Percentiles rank a stretch among this genome's conserved stretches.
Conservation (phyloP, 2,329 filamentous ascomycete genomes). For the Phoma sp. region DNA sequence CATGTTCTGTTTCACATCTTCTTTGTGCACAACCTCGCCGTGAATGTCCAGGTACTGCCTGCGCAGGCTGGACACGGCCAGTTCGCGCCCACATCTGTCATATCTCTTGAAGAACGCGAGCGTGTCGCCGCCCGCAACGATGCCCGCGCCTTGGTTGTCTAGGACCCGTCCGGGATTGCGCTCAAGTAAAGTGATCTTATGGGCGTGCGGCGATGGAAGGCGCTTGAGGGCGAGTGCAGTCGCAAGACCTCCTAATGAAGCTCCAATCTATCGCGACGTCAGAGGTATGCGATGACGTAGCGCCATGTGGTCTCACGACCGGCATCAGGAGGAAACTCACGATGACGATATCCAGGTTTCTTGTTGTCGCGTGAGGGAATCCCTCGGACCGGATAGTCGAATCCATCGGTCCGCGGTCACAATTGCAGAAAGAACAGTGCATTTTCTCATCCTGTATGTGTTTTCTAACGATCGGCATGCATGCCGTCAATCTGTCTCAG, state of each 20-base stretch:
- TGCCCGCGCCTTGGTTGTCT: slow-evolving; percentile 44
- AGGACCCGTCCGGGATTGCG: slow-evolving; percentile 38
- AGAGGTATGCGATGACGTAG: slow-evolving; percentile 13
- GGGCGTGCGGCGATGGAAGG: slow-evolving; percentile 30
- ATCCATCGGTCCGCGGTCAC: slow-evolving; percentile 14
- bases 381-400: slow-evolving; percentile 14
- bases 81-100: slow-evolving; percentile 29
- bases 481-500: slow-evolving; percentile 8
- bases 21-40: slow-evolving; percentile 36
- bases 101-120: slow-evolving; percentile 40
- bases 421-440: slow-evolving; percentile 10
- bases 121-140: slow-evolving; percentile 40
- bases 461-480: slow-evolving; percentile 9
- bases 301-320: neutral
- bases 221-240: slow-evolving; percentile 37
- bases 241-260: slow-evolving; percentile 38
- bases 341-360: slow-evolving; percentile 36
- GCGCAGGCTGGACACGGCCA: slow-evolving; percentile 34
- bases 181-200: slow-evolving; percentile 40
- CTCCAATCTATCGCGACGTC: slow-evolving; percentile 32
- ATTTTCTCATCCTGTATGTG: neutral
- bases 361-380: slow-evolving; percentile 19
- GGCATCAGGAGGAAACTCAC: slow-evolving; percentile 15
- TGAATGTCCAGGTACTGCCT: slow-evolving; percentile 39
- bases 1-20: slow-evolving; percentile 44